Percentiles rank a stretch among this genome's conserved stretches.
Evolutionary conservation across 306 rosid species (phyloP).

Genomic region (Acacia crassicarpa): DNA sequence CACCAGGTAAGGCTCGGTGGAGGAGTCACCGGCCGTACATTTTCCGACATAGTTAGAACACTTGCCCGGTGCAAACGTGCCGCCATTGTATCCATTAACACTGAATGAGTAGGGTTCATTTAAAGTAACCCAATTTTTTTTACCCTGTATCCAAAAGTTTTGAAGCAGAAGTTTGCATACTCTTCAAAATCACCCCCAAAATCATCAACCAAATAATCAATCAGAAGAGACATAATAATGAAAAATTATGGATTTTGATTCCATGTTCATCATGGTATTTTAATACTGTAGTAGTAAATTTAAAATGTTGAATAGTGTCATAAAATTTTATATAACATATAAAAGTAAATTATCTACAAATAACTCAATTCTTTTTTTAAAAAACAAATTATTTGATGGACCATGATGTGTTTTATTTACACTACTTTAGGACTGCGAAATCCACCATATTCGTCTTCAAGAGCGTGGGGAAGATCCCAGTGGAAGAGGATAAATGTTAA

Average conservation of each 20-base stretch:
- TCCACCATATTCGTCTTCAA: too few species aligned
- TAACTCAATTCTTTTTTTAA: too few species aligned
- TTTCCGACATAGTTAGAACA: conserved; percentile 43
- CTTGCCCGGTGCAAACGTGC: conserved; percentile 52
- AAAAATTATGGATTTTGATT: too few species aligned
- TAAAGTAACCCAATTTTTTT: conserved; percentile 52
- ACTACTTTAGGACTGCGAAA: conserved; percentile 29
- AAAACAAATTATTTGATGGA: too few species aligned
- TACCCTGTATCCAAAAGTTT: conserved; percentile 52
- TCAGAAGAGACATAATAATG: too few species aligned
- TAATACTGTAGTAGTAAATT: too few species aligned
- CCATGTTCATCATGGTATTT: too few species aligned
- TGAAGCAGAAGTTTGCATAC: conserved; percentile 45
- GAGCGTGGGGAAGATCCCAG: too few species aligned
- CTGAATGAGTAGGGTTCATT: conserved; percentile 39
- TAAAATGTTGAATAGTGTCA: too few species aligned
- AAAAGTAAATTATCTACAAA: too few species aligned
- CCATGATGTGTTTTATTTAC: conserved; percentile 11
- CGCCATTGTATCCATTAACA: conserved; percentile 39
- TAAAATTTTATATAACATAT: too few species aligned
- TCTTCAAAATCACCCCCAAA: conserved; percentile 23
- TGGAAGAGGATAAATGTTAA: conserved; percentile 31
- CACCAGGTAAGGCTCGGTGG: conserved; percentile 54
- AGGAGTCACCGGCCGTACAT: conserved; percentile 40
- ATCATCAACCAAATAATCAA: too few species aligned